Conservation (phyloP, 805 yeast species). For the Brettanomyces anomalus region DNA sequence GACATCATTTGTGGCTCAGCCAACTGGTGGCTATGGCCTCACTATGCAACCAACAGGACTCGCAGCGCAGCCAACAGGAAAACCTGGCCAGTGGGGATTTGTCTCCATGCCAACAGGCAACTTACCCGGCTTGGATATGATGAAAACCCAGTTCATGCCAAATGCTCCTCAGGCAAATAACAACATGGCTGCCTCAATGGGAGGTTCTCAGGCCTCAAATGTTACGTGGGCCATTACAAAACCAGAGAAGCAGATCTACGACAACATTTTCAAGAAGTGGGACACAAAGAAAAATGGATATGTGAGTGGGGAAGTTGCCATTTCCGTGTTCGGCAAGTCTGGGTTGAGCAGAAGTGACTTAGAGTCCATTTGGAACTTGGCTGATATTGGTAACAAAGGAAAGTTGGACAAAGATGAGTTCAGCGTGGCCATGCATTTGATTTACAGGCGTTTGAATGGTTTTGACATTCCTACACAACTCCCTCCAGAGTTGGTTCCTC, state of each 20-base stretch:
- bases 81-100: constrained; percentile 78
- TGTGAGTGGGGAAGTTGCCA: constrained; percentile 74
- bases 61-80: constrained; percentile 44
- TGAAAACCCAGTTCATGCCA: constrained; percentile 64
- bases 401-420: constrained; percentile 83
- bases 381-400: constrained; percentile 78
- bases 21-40: constrained; percentile 33
- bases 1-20: constrained; percentile 39
- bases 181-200: constrained; percentile 22
- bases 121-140: constrained; percentile 58
- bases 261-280: constrained; percentile 83
- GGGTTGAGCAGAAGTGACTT: constrained; percentile 80
- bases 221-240: constrained; percentile 79
- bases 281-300: constrained; percentile 60
- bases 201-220: constrained; percentile 31
- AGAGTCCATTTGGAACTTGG: constrained; percentile 84
- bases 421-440: constrained; percentile 95
- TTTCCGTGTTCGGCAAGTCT: constrained; percentile 80
- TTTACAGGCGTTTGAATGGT: constrained; percentile 85
- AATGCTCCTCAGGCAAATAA: constrained; percentile 21
- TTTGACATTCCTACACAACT: constrained; percentile 71
- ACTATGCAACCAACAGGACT: constrained; percentile 21
- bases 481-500: constrained; percentile 88
- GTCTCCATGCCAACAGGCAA: constrained; percentile 62
- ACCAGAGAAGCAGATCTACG: constrained; percentile 80